Evolutionary conservation across 2,329 filamentous ascomycete genomes (phyloP).

Genomic region (Botrytis tulipae): DNA sequence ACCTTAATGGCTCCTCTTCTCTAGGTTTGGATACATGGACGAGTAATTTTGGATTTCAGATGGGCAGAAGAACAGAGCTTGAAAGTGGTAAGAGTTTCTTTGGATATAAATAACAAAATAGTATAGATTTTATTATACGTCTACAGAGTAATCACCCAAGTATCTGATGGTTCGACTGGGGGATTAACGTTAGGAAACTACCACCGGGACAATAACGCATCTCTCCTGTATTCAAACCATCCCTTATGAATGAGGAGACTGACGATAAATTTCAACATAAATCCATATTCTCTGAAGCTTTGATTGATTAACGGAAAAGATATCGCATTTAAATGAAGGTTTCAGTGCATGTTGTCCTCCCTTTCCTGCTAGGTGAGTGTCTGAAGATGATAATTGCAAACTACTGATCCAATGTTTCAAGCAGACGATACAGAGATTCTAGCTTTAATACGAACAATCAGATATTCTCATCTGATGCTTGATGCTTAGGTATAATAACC

Average conservation of each 20-base stretch:
- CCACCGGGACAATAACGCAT: not conserved
- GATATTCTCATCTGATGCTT: not conserved
- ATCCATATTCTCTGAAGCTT: not conserved
- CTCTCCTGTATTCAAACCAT: not conserved
- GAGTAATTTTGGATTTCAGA: not conserved
- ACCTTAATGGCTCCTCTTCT: not conserved
- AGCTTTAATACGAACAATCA: not conserved
- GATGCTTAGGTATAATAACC: not conserved
- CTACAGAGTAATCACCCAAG: rapidly evolving
- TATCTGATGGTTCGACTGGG: not conserved
- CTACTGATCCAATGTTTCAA: not conserved
- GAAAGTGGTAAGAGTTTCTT: not conserved
- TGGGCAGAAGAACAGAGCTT: not conserved
- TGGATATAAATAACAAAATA: not conserved
- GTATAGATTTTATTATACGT: not conserved
- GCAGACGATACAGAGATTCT: not conserved
- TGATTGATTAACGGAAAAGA: not conserved
- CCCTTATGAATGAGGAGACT: not conserved
- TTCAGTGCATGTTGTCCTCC: no score
- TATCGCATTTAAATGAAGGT: not conserved
- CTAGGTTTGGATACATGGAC: not conserved
- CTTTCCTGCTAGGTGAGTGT: not conserved
- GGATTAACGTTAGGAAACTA: not conserved
- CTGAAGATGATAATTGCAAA: not conserved
- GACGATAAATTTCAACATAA: not conserved